A percentile compares a stretch with the other conserved stretches of the same genome.
These are phyloP conservation scores for Crepidotus sp. DNA, from an alignment of 1,284 basidiomycete species.

Conservation along the genomic window DNA sequence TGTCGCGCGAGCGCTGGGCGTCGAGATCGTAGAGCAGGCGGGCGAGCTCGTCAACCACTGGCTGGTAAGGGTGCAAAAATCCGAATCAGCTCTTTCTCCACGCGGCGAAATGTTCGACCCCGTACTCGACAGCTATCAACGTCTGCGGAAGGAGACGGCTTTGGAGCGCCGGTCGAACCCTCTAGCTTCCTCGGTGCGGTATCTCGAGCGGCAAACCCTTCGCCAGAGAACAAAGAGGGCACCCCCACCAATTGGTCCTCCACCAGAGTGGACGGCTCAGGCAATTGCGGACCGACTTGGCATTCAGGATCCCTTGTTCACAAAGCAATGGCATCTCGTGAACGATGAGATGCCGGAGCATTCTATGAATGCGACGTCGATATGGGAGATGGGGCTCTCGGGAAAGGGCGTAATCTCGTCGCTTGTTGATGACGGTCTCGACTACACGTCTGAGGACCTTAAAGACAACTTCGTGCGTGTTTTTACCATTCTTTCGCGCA, in stretches of 20 bases:
- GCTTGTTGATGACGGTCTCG: slow-evolving; percentile 86
- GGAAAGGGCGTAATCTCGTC: slow-evolving; percentile 85
- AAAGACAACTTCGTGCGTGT: slow-evolving; percentile 82
- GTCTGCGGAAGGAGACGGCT: slow-evolving; percentile 31
- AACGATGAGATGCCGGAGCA: slow-evolving; percentile 69
- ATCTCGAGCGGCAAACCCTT: slow-evolving; percentile 49
- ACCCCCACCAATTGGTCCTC: slow-evolving; percentile 44
- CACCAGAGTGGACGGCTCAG: slow-evolving; percentile 29
- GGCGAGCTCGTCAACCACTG: slow-evolving; percentile 71
- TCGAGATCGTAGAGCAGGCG: slow-evolving; percentile 81
- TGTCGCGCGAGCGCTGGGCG: slow-evolving; percentile 56
- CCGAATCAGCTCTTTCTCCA: slow-evolving; percentile 21
- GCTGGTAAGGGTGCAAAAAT: slow-evolving; percentile 65
- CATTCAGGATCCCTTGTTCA: slow-evolving; percentile 83
- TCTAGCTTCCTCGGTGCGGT: slow-evolving; percentile 46
- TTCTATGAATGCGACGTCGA: slow-evolving; percentile 78
- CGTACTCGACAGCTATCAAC: slow-evolving; percentile 44
- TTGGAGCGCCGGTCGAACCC: slow-evolving; percentile 33
- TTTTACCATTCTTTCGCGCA: neutral
- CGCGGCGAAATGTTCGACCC: slow-evolving; percentile 37
- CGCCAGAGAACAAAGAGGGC: slow-evolving; percentile 62
- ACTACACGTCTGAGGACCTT: slow-evolving; percentile 83
- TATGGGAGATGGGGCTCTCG: slow-evolving; percentile 63
- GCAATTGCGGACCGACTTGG: slow-evolving; percentile 55
- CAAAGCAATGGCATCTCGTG: slow-evolving; percentile 88